Percentiles rank a stretch among this genome's conserved stretches.
phyloP scores from a whole-genome alignment of 2,329 filamentous ascomycete species.

The Coleophoma crateriformis region DNA sequence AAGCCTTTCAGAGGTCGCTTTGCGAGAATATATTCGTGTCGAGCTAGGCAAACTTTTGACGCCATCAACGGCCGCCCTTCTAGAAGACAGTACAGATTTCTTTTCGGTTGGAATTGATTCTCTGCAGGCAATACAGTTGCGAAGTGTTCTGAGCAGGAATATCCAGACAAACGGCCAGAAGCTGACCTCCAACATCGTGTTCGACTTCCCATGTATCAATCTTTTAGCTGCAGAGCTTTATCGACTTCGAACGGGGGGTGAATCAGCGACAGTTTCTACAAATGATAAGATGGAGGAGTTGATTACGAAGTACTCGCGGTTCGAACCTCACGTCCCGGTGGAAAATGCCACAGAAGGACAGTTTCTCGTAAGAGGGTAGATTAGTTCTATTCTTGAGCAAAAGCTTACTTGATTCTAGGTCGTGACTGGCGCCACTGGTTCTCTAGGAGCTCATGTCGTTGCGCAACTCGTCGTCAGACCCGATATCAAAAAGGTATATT shows the following conservation, averaged over 20 bases:
- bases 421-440: constrained; percentile 60
- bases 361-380: constrained; percentile 5
- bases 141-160: constrained; percentile 41
- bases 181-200: constrained; percentile 51
- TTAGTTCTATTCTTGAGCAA: no score
- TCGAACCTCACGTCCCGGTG: constrained; percentile 19
- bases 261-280: constrained; percentile 27
- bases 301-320: constrained; percentile 36
- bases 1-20: constrained; percentile 5
- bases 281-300: constrained; percentile 35
- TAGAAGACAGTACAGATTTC: constrained; percentile 42
- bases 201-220: constrained; percentile 45
- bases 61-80: not conserved
- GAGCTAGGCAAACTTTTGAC: constrained; percentile 7
- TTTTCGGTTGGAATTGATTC: constrained; percentile 52
- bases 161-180: constrained; percentile 40
- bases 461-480: constrained; percentile 50
- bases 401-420: constrained; percentile 22
- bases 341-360: not conserved
- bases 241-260: constrained; percentile 26
- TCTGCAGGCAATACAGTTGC: constrained; percentile 49
- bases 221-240: constrained; percentile 38
- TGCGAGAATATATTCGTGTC: constrained; percentile 6
- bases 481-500: constrained; percentile 46
- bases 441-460: constrained; percentile 54